Conservation (phyloP, 2,329 filamentous ascomycete species). For the Fonsecaea pedrosoi region DNA sequence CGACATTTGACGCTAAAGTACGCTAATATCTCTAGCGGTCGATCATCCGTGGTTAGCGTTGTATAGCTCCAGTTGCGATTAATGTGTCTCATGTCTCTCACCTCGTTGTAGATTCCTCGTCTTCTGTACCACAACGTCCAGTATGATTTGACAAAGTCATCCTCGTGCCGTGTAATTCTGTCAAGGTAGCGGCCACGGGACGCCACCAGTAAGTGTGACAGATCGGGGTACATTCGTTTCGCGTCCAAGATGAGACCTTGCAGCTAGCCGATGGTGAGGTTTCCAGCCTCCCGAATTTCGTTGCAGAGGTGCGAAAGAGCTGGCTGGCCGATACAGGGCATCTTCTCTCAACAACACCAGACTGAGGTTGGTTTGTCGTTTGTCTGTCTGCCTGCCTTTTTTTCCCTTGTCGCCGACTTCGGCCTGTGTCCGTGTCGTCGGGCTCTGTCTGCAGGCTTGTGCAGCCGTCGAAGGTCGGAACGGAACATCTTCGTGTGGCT, state of each 20-base stretch:
- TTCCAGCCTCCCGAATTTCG: slow-evolving; percentile 31
- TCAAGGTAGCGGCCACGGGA: slow-evolving; percentile 9
- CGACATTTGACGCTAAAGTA: not conserved
- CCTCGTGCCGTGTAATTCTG: slow-evolving; percentile 22
- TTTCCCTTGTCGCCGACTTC: not conserved
- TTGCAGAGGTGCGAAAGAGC: slow-evolving; percentile 15
- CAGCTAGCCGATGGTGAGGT: slow-evolving; percentile 33
- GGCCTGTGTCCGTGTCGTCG: not conserved
- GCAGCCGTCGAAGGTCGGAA: slow-evolving; percentile 8
- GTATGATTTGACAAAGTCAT: slow-evolving; percentile 33
- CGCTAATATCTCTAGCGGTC: slow-evolving; percentile 8
- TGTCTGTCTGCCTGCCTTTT: not conserved
- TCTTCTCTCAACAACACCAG: slow-evolving; percentile 6
- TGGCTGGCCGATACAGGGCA: not conserved
- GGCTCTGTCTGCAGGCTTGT: slow-evolving; percentile 7
- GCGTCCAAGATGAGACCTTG: slow-evolving; percentile 31
- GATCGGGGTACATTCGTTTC: slow-evolving; percentile 24
- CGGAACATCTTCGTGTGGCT: slow-evolving; percentile 7
- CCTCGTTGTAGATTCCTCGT: slow-evolving; percentile 11
- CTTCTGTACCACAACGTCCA: slow-evolving; percentile 23
- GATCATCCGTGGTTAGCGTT: slow-evolving; percentile 18
- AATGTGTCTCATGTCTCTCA: slow-evolving; percentile 8
- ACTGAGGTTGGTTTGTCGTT: slow-evolving; percentile 1
- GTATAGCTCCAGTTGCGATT: not conserved
- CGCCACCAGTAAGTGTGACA: slow-evolving; percentile 28